phyloP scores from a whole-genome alignment of 257 asterid species.

The Petunia axillaris region DNA sequence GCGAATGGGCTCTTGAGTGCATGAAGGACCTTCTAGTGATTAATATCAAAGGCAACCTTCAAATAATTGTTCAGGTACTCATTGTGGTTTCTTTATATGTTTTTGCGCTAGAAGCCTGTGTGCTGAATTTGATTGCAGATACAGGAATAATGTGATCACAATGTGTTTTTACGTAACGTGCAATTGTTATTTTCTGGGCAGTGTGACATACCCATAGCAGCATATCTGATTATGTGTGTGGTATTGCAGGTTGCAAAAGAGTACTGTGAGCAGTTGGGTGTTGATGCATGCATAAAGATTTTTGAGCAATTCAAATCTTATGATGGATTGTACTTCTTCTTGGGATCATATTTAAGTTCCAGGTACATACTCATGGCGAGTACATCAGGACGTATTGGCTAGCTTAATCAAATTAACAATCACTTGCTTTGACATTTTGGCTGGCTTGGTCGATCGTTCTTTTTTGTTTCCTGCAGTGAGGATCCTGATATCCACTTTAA shows the following conservation, averaged over 20 bases:
- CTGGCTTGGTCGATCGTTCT: slow-evolving; percentile 4
- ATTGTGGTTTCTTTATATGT: slow-evolving; percentile 8
- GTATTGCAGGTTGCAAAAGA: slow-evolving; percentile 88
- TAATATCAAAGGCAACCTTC: slow-evolving; percentile 94
- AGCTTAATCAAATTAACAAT: background rate
- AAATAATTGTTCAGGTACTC: slow-evolving; percentile 92
- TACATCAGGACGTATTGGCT: background rate
- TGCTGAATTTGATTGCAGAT: slow-evolving; percentile 8
- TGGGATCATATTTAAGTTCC: slow-evolving; percentile 98
- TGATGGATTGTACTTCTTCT: slow-evolving; percentile 94
- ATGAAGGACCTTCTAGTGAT: slow-evolving; percentile 93
- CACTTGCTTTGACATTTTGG: background rate
- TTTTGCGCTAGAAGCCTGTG: slow-evolving; percentile 13
- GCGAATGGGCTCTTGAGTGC: slow-evolving; percentile 96
- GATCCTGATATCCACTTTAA: slow-evolving; percentile 99
- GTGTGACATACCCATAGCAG: slow-evolving; percentile 3
- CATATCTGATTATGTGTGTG: slow-evolving; percentile 26
- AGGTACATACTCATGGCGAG: slow-evolving; percentile 50
- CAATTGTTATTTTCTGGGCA: background rate
- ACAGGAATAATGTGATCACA: background rate
- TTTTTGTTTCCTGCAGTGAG: slow-evolving; percentile 59
- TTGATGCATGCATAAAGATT: slow-evolving; percentile 85
- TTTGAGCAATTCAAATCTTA: slow-evolving; percentile 99
- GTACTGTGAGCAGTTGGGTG: slow-evolving; percentile 96
- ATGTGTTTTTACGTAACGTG: background rate